These are phyloP conservation scores for Scopulariopsis brevicaulis DNA, from an alignment of 2,329 filamentous ascomycete species.

Conservation along the genomic window DNA sequence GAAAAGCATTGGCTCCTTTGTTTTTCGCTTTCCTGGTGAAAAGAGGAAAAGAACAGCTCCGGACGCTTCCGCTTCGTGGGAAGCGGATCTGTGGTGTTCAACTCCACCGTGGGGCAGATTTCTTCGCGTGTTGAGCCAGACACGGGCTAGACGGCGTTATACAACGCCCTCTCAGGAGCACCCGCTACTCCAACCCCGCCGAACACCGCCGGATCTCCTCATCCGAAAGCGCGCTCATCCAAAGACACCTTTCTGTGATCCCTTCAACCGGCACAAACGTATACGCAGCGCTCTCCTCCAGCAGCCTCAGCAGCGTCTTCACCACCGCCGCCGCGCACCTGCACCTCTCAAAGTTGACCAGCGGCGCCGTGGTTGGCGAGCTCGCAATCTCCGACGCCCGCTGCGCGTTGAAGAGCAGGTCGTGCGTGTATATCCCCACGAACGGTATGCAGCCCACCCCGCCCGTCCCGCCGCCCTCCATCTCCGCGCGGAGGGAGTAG, in stretches of 20 bases:
- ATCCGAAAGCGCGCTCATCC: constrained; percentile 68
- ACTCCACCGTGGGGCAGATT: too few species aligned
- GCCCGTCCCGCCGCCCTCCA: constrained; percentile 50
- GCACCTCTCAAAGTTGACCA: constrained; percentile 77
- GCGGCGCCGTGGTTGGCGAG: constrained; percentile 51
- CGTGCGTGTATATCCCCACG: constrained; percentile 74
- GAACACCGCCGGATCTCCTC: constrained; percentile 56
- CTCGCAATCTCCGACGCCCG: constrained; percentile 63
- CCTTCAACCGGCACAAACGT: constrained; percentile 64
- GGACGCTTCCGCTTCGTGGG: too few species aligned
- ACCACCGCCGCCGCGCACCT: constrained; percentile 66
- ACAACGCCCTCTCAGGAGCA: background rate
- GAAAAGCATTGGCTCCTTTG: too few species aligned
- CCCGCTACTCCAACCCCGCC: constrained; percentile 30
- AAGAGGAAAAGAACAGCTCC: too few species aligned
- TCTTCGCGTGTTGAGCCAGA: too few species aligned
- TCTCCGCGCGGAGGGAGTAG: constrained; percentile 63
- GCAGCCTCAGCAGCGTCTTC: constrained; percentile 66
- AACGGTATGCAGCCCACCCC: constrained; percentile 69
- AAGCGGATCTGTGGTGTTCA: too few species aligned
- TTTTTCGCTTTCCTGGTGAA: too few species aligned
- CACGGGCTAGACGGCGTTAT: too few species aligned
- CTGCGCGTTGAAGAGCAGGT: constrained; percentile 72
- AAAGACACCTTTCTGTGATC: constrained; percentile 70
- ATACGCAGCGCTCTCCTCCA: constrained; percentile 69